phyloP scores from a whole-genome alignment of 2,329 filamentous ascomycete species.

The Aureobasidium sp. region DNA sequence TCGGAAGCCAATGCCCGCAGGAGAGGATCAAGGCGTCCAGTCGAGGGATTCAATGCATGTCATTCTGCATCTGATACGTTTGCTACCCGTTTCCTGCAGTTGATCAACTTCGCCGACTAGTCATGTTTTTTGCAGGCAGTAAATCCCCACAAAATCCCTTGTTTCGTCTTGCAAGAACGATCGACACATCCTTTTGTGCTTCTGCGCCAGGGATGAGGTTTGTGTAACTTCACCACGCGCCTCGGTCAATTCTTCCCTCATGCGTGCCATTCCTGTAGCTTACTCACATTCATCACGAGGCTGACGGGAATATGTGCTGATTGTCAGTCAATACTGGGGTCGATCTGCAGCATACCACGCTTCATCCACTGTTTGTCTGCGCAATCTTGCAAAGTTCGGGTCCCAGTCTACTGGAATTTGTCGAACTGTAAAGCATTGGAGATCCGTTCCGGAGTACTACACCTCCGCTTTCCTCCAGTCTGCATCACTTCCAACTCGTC shows the following conservation, averaged over 20 bases:
- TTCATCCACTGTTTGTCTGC: not conserved
- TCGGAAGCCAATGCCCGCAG: slow-evolving; percentile 9
- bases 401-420: not conserved
- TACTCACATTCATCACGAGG: not conserved
- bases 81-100: not conserved
- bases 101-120: slow-evolving; percentile 3
- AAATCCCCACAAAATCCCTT: not conserved
- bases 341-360: slow-evolving; percentile 4
- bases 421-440: not conserved
- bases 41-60: slow-evolving; percentile 1
- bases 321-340: not conserved
- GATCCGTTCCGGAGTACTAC: not conserved
- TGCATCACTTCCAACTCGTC: not conserved
- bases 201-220: not conserved
- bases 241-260: not conserved
- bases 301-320: not conserved
- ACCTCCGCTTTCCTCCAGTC: not conserved
- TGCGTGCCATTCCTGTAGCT: slow-evolving; percentile 4
- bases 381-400: not conserved
- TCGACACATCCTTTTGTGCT: slow-evolving; percentile 1
- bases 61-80: slow-evolving; percentile 16
- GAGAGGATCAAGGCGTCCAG: not conserved
- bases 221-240: slow-evolving; percentile 14
- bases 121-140: not conserved
- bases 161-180: not conserved